Base-by-base conservation (phyloP, 768 basidiomycete genomes). In the Mrakia frigida region DNA sequence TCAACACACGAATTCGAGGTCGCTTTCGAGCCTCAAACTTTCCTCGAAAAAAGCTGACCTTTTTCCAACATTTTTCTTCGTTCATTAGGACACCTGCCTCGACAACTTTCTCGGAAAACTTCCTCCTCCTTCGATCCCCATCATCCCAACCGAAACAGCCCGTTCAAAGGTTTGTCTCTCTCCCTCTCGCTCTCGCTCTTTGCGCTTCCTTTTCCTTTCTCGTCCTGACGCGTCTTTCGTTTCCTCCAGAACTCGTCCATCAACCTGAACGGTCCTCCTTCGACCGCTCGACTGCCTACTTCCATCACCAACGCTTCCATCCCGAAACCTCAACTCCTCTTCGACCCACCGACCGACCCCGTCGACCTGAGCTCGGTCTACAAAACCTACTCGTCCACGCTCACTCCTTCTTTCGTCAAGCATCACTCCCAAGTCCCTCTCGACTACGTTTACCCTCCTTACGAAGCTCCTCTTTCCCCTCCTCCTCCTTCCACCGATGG, bases 401-500 rank as follows among this genome's bases (percentile, higher is more conserved):
- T 93, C 0, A 84, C 86, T 3, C 85, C 97, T 25, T 72, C 46
- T 14, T 82, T 87, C 0, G 88, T 89, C 80, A 98, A 97, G 84
- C 91, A 89, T 82, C 90, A 95, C 81, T 90, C 93, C 4, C 87
- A 89, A 82, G 90, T 94, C 0, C 92, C 93, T 1, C 85, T 94
- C n/a, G 91, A 91, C 21, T 88, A 91, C 74, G 75, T 74, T 73
- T 74, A 71, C 18, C 74, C 78, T 6, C 67, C 74, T 11, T 35
- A 73, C 35, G 74, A 68, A 25, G 43, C 72, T 10, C 50, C 73
- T 6, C 46, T n/a, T n/a, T n/a, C 43, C 11, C 63, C 56, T 61
- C 59, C 46, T 63, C 33, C 56, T 37, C 28, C 78, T 7, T 10
- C 23, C 37, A n/a, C 56, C 28, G 33, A 23, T 25, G 53, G 65